A percentile compares a stretch with the other conserved stretches of the same genome.
phyloP scores from a whole-genome alignment of 129 eudicot species.

The Flaveria sonorensis region DNA sequence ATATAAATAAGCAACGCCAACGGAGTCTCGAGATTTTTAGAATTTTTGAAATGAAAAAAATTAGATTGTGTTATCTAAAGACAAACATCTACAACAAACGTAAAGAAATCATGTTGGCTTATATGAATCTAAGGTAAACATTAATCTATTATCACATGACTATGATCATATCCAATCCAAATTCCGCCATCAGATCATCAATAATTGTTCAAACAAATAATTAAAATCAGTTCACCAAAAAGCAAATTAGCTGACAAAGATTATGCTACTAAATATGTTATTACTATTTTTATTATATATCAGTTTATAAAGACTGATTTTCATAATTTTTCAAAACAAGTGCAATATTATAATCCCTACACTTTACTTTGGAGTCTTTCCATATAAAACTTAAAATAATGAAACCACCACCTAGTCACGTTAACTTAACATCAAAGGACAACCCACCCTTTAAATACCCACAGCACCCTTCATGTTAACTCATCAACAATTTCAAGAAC shows the following conservation, averaged over 20 bases:
- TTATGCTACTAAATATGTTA: background rate
- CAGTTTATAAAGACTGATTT: background rate
- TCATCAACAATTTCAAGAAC: constrained; percentile 17
- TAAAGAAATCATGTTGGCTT: constrained; percentile 18
- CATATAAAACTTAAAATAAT: background rate
- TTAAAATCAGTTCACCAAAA: constrained; percentile 6
- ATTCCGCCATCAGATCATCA: constrained; percentile 23
- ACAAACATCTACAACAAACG: background rate
- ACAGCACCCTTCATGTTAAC: background rate
- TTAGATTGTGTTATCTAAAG: background rate
- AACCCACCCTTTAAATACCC: constrained; percentile 30
- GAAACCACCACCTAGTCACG: constrained; percentile 13
- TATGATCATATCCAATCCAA: constrained; percentile 42
- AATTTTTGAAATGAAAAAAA: background rate
- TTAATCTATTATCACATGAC: constrained; percentile 28
- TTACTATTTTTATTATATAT: background rate
- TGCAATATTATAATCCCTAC: background rate
- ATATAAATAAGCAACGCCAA: background rate
- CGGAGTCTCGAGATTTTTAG: background rate
- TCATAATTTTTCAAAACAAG: background rate
- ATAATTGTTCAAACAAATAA: constrained; percentile 25
- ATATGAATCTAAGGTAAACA: constrained; percentile 12
- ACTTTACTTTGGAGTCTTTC: background rate
- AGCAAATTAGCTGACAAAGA: constrained; percentile 13
- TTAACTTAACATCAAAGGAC: constrained; percentile 34